Evolutionary conservation across 352 stramenopile genomes (phyloP).

Genomic region (Globisporangium mamillatum): DNA sequence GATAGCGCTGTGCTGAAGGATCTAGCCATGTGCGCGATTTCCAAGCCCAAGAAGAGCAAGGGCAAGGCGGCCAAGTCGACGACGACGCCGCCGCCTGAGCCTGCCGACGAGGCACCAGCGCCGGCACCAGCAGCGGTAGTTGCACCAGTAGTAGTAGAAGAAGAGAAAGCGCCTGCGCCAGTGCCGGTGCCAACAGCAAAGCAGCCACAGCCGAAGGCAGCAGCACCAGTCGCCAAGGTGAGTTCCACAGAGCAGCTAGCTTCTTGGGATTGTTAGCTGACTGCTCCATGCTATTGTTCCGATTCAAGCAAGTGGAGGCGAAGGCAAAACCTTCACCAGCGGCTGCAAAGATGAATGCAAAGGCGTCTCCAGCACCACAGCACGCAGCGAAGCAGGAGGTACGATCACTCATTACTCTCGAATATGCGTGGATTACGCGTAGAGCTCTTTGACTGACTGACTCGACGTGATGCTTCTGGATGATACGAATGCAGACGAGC

Average conservation of each 20-base stretch:
- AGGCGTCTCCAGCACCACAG: not conserved
- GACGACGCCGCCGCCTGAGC: constrained; percentile 9
- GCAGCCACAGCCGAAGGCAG: constrained; percentile 11
- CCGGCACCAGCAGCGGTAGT: constrained; percentile 11
- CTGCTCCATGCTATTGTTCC: not conserved
- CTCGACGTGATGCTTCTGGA: not conserved
- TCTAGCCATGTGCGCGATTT: constrained; percentile 60
- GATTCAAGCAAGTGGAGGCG: constrained; percentile 5
- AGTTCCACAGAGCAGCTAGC: not conserved
- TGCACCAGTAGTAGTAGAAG: constrained; percentile 16
- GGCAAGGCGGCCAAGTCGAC: constrained; percentile 18
- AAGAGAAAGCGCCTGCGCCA: constrained; percentile 11
- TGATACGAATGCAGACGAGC: constrained; percentile 7
- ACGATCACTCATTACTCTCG: not conserved
- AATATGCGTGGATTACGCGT: not conserved
- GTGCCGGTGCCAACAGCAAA: constrained; percentile 10
- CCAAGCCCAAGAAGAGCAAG: constrained; percentile 70
- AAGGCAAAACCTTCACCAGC: constrained; percentile 3
- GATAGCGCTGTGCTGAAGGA: constrained; percentile 70
- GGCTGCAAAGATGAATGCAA: constrained; percentile 2
- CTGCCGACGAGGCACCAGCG: constrained; percentile 15
- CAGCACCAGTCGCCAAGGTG: constrained; percentile 7
- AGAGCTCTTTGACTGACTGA: not conserved
- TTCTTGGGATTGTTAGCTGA: not conserved
- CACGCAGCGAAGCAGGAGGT: constrained; percentile 5